Conservation (phyloP, 768 basidiomycete species). For the Lyophyllum shimeji region DNA sequence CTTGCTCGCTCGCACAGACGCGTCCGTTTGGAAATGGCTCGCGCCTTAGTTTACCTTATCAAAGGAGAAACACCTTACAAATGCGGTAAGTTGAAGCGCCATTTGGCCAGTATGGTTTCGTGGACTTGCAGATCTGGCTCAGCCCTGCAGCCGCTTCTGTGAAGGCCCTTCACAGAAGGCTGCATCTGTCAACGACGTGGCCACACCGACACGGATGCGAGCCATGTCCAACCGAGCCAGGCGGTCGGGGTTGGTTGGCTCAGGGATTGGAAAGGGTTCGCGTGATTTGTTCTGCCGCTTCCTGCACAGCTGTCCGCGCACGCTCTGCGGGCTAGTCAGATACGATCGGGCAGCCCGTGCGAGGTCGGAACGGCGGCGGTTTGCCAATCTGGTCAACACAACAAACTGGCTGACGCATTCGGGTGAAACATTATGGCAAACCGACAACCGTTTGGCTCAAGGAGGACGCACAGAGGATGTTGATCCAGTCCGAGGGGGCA, state of each 20-base stretch:
- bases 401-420: neutral
- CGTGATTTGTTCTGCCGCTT: neutral
- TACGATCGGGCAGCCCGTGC: neutral
- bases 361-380: too few species aligned
- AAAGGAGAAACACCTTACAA: neutral
- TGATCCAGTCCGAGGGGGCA: neutral
- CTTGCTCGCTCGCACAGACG: slow-evolving; percentile 1
- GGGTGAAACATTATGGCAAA: neutral
- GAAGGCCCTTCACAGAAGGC: too few species aligned
- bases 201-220: neutral
- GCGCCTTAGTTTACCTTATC: neutral
- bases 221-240: neutral
- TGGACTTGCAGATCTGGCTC: neutral
- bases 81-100: neutral
- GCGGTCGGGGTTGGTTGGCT: neutral
- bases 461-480: neutral
- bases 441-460: neutral
- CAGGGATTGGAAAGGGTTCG: neutral
- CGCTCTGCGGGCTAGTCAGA: neutral
- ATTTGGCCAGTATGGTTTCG: neutral
- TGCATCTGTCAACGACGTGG: neutral
- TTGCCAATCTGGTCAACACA: neutral
- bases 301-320: neutral
- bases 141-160: neutral
- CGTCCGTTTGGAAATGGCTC: neutral